Percentiles rank a stretch among this genome's conserved stretches.
Evolutionary conservation across 1,139 yeast genomes (phyloP).

Genomic region (Pichia sorboxylosa): DNA sequence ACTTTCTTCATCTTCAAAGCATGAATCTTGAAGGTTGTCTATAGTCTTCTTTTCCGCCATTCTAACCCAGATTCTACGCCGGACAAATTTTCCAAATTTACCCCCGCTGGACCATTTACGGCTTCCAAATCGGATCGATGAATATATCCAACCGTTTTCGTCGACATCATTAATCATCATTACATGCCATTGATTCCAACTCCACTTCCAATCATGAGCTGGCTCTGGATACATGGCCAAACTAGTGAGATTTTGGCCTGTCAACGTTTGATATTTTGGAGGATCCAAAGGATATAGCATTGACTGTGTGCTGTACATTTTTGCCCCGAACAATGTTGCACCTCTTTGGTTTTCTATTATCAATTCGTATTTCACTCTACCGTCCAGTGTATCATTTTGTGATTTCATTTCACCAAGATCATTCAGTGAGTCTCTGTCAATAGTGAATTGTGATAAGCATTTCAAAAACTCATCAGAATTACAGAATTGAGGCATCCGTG

Average conservation of each 20-base stretch:
- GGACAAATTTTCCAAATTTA: constrained; percentile 41
- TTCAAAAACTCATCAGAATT: constrained; percentile 17
- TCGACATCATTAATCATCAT: constrained; percentile 64
- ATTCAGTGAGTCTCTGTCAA: constrained; percentile 7
- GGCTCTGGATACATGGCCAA: constrained; percentile 47
- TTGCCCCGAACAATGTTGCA: constrained; percentile 50
- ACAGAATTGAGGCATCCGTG: constrained; percentile 20
- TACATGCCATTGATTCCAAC: constrained; percentile 63
- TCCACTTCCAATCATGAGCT: constrained; percentile 59
- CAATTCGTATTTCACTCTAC: constrained; percentile 15
- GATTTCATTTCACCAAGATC: constrained; percentile 9
- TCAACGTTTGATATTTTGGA: constrained; percentile 25
- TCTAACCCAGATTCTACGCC: constrained; percentile 54
- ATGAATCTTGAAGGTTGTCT: too few relatives aligned
- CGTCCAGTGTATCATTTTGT: constrained; percentile 1
- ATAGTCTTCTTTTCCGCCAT: constrained; percentile 11
- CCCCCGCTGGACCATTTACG: constrained; percentile 50
- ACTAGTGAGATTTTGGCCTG: constrained; percentile 21
- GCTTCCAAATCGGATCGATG: constrained; percentile 35
- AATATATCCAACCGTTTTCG: constrained; percentile 70
- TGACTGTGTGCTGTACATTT: constrained; percentile 44
- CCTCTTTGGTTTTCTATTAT: constrained; percentile 63
- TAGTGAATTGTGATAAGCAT: constrained; percentile 15
- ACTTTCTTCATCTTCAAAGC: too few relatives aligned
- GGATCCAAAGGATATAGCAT: constrained; percentile 52